Evolutionary conservation across 2,329 filamentous ascomycete species (phyloP).

Genomic region (Epichloe elymi): DNA sequence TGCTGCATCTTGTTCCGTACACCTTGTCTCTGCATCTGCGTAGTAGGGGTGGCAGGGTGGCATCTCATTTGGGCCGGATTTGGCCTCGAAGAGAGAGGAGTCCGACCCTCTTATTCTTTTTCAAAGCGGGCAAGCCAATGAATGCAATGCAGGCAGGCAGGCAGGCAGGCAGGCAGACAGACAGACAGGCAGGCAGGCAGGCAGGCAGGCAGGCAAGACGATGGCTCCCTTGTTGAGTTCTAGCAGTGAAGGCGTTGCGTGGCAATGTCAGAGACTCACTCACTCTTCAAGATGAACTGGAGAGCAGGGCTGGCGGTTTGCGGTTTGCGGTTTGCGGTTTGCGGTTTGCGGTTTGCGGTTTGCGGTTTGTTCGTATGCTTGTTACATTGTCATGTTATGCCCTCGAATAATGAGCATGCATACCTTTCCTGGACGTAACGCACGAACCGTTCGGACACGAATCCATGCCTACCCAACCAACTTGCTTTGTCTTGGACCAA

Average conservation of each 20-base stretch:
- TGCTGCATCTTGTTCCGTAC: too few relatives aligned
- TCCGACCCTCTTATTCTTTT: too few relatives aligned
- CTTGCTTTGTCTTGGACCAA: conserved; percentile 3
- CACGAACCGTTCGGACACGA: not conserved
- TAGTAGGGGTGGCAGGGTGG: not conserved
- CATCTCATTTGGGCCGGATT: not conserved
- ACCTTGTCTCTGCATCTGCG: not conserved
- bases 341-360: not conserved
- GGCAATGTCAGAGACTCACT: too few relatives aligned
- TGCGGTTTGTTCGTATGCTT: not conserved
- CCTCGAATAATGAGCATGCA: not conserved
- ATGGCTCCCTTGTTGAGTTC: too few relatives aligned
- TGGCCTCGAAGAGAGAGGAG: not conserved
- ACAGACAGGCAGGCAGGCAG: too few relatives aligned
- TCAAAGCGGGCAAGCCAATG: too few relatives aligned
- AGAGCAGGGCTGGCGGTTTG: not conserved
- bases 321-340: not conserved
- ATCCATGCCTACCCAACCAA: not conserved
- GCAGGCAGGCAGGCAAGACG: too few relatives aligned
- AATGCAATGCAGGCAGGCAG: too few relatives aligned
- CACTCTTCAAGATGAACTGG: too few relatives aligned
- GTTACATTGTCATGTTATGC: not conserved
- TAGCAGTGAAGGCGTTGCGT: too few relatives aligned
- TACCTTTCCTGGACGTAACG: not conserved
- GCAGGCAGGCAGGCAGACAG: too few relatives aligned